Base-by-base conservation (phyloP, 1,284 basidiomycete genomes). In the Ganoderma sp. region DNA sequence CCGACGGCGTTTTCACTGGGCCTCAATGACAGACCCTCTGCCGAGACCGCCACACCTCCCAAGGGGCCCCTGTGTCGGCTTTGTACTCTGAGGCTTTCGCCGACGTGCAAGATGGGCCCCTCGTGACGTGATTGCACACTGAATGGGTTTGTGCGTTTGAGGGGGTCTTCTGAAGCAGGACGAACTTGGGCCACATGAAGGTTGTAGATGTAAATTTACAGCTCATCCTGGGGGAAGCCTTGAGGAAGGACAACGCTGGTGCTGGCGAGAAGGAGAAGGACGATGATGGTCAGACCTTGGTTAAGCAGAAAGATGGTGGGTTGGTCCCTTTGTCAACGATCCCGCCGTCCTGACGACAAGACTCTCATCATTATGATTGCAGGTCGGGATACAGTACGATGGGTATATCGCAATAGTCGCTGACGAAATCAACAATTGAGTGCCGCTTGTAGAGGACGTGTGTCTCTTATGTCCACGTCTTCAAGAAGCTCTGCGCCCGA, bases 381-480 rank as follows among this genome's bases (percentile, higher is more conserved):
- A 41, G 81, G 82, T 6, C 75, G 78, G 17, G 82, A 83, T 57
- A 84, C 83, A 81, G 83, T 57, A 84, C 83, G 1, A 82, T 82
- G 32, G 43, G 48, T 78, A 70, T 45, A 25, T n/a, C 10, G 48
- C 17, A 19, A 28, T 22, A 28, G n/a, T 25, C 37, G 41, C 3
- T 19, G 43, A 48, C 10, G 28, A 4, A 5, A 7, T 10, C 3
- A 14, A 22, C 4, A 58, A 6, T 34, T 58, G 19, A 22, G 8
- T 22, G 17, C 8, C 34, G 1, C 5, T 61, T 8, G 52, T 32
- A 81, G 75, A 83, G 81, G 4, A 79, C 80, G 73, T 82, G 14
- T 86, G 86, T 71, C 77, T 82, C 63, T 77, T 86, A 25, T 78
- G 82, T 25, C 73, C 66, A 74, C 0, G 77, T 83, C 9, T 72